Conservation (phyloP, 2,329 filamentous ascomycete species). For the Coniochaeta sp. region DNA sequence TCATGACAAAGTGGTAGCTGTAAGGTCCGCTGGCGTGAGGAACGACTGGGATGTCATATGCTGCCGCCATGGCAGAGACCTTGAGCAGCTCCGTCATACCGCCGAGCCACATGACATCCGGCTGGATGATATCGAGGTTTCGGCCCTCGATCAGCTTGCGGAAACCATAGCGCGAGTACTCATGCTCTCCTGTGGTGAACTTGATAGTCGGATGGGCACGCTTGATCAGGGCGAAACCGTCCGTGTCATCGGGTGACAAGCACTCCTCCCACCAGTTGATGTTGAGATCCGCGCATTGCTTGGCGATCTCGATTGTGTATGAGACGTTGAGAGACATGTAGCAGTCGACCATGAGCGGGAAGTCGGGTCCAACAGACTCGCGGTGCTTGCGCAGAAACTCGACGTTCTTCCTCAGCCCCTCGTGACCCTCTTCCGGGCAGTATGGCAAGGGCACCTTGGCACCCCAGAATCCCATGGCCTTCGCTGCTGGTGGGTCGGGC, state of each 20-base stretch:
- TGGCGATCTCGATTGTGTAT: conserved; percentile 87
- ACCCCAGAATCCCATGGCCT: conserved; percentile 82
- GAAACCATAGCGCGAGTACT: conserved; percentile 92
- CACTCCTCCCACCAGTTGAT: conserved; percentile 99
- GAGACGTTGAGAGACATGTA: conserved; percentile 93
- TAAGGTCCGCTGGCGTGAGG: conserved; percentile 93
- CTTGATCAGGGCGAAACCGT: conserved; percentile 86
- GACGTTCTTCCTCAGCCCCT: conserved; percentile 79
- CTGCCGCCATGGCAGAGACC: conserved; percentile 79
- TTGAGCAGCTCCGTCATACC: conserved; percentile 88
- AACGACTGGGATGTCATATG: conserved; percentile 90
- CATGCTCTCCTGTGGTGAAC: conserved; percentile 94
- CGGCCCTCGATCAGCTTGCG: conserved; percentile 87
- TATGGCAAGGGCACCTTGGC: conserved; percentile 87
- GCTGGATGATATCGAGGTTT: conserved; percentile 90
- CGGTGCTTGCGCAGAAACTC: conserved; percentile 82
- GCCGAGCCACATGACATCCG: conserved; percentile 96
- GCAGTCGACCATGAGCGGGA: conserved; percentile 91
- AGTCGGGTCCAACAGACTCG: conserved; percentile 78
- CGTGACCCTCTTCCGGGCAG: conserved; percentile 78
- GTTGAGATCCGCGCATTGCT: conserved; percentile 72
- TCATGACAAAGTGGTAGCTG: conserved; percentile 93
- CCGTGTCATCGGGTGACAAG: conserved; percentile 81
- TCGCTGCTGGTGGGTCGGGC: conserved; percentile 72
- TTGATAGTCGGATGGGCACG: conserved; percentile 82